Evolutionary conservation across 1,284 basidiomycete species (phyloP), one percentile per base, ranked within the genome.

Genomic region (Trametes sp.): DNA sequence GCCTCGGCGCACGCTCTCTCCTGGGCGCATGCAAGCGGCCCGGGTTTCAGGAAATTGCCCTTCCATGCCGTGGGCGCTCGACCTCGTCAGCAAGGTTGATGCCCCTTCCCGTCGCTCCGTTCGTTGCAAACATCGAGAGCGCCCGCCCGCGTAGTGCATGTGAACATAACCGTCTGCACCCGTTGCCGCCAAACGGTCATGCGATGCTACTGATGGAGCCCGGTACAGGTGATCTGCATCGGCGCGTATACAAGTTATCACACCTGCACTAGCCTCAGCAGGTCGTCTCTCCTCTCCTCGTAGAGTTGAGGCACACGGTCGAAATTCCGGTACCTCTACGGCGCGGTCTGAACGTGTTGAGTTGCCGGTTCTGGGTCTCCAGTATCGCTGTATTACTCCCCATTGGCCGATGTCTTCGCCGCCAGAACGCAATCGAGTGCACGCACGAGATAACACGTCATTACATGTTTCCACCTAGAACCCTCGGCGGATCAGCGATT

Each of bases 111-210:
- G 14, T 41, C 24, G 26, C 31, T 5, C 31, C 44, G 44, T 23
- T n/a, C 38, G 48, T 7, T 29, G 26, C 19, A 19, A 5, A 41
- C 21, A 48, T 26, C 26, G 44, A 24, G 19, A 49, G 58, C 51
- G 44, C 33, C 44, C 9, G n/a, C 26, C 53, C 35, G 51, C 33
- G 4, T 26, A 23, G 19, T 28, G 38, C 50, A 41, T 44, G 35
- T 49, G 52, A 42, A 52, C 59, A 42, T 19, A 23, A n/a, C 48
- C 36, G 46, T 50, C 23, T 54, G 59, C 59, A 42, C 38, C 59
- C 53, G 36, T 49, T 54, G 28, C 33, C 52, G 59, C 59, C 23
- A n/a, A 24, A 50, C 16, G 59, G 45, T 60, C 59, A 60, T 54
- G 52, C 59, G 59, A 49, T 54, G 46, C n/a, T 26, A 21, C 13